Base-by-base conservation (phyloP, 2,329 filamentous ascomycete genomes). In the Aspergillus niger region DNA sequence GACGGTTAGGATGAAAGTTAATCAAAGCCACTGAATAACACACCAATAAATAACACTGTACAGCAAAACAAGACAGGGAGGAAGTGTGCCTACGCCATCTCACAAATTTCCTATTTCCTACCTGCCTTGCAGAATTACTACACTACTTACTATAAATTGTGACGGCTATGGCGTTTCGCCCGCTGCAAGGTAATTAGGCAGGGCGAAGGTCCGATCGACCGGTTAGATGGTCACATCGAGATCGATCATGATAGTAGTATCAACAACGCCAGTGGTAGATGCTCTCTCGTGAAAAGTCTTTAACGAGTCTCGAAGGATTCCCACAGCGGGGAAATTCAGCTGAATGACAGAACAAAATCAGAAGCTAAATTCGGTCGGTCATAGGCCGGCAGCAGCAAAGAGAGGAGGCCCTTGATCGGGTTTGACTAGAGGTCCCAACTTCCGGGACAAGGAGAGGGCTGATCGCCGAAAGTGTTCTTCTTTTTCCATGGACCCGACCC, bases 381-480 rank as follows among this genome's bases (percentile, higher is more conserved):
- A 36, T 15, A 36, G 32, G 32, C 11, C 32, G 32, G 32, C 32
- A 36, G 32, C 32, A 36, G 11, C 32, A 13, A 5, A 36, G 13
- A 39, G 17, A 20, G 17, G 5, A 54, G 41, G 50, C 55, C 58
- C 62, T 62, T 60, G 58, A 55, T 60, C 26, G 36, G 41, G 47
- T 26, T 39, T 55, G 54, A 58, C 44, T n/a, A 58, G 43, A 57
- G 52, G 52, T 65, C 58, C 55, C 60, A 64, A 59, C 43, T 58
- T 60, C 60, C 59, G 55, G 64, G 61, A 58, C 58, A 63, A 59
- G 65, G 57, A 64, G 20, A 63, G 56, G 58, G 53, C 63, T 57
- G 66, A 66, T 67, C 65, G 66, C 55, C 65, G 53, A 66, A 36
- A 36, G 32, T 36, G 57, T 44, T 48, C 58, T 63, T 66, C 62